A percentile compares a stretch with the other conserved stretches of the same genome.
These are phyloP conservation scores for Pittosporum tobira DNA, from an alignment of 129 eudicot species.

Conservation along the genomic window DNA sequence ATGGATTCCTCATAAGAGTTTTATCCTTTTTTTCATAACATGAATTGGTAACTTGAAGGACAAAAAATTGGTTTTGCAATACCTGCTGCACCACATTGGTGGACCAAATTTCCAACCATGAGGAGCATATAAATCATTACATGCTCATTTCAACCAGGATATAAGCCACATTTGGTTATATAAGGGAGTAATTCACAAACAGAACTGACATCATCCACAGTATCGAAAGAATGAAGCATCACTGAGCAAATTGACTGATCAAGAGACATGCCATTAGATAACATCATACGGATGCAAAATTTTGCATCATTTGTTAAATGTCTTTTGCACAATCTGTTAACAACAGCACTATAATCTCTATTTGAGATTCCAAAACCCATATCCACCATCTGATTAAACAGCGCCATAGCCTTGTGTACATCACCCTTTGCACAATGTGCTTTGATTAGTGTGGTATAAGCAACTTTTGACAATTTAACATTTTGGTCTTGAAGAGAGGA, in stretches of 20 bases:
- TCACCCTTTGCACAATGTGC: slow-evolving; percentile 95
- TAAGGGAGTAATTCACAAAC: slow-evolving; percentile 28
- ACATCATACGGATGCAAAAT: slow-evolving; percentile 47
- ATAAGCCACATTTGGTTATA: slow-evolving; percentile 50
- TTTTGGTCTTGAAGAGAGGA: slow-evolving; percentile 31
- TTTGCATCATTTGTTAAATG: slow-evolving; percentile 49
- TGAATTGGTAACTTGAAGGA: no score
- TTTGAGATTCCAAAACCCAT: slow-evolving; percentile 52
- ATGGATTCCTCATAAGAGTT: no score
- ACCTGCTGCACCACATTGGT: slow-evolving; percentile 7
- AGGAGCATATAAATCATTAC: slow-evolving; percentile 1
- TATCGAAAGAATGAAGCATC: slow-evolving; percentile 30
- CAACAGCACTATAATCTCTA: slow-evolving; percentile 64
- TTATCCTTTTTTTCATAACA: no score
- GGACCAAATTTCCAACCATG: not conserved
- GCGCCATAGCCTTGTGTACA: slow-evolving; percentile 32
- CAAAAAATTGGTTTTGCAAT: not conserved
- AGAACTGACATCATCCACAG: slow-evolving; percentile 31
- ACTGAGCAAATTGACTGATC: slow-evolving; percentile 46
- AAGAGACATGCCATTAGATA: slow-evolving; percentile 40
- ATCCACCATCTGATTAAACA: slow-evolving; percentile 55
- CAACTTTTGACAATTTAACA: slow-evolving; percentile 44
- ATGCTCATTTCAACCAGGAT: slow-evolving; percentile 24
- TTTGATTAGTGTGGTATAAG: slow-evolving; percentile 57
- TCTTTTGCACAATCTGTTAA: slow-evolving; percentile 80